phyloP scores from a whole-genome alignment of 192 early-diverging fungal genomes.

The Entophlyctis luteolus region DNA sequence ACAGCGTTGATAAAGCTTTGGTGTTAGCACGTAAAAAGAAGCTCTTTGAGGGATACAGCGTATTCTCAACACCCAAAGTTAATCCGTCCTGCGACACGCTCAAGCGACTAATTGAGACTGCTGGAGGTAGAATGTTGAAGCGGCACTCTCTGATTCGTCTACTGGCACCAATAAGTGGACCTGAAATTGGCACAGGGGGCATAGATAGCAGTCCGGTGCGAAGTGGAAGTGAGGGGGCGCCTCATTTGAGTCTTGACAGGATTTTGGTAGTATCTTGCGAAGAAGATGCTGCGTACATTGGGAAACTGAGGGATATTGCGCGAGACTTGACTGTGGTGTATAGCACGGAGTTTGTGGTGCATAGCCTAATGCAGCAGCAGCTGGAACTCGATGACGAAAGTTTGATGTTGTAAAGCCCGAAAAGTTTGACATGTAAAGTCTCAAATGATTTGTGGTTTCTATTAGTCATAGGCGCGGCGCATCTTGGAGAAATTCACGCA shows the following conservation, averaged over 20 bases:
- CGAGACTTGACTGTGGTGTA: not conserved
- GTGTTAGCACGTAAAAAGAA: not conserved
- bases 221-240: not conserved
- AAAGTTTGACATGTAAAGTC: too few relatives aligned
- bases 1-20: not conserved
- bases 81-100: not conserved
- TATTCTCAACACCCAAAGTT: slow-evolving; percentile 19
- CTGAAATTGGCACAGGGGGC: not conserved
- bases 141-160: not conserved
- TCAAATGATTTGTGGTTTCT: too few relatives aligned
- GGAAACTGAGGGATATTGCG: not conserved
- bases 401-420: too few relatives aligned
- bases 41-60: slow-evolving; percentile 13
- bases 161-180: not conserved
- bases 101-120: slow-evolving; percentile 11
- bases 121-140: slow-evolving; percentile 20
- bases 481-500: too few relatives aligned
- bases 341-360: not conserved
- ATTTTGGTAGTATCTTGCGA: not conserved
- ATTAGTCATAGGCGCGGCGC: too few relatives aligned
- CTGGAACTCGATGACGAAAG: slow-evolving; percentile 2
- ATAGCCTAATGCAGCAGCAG: slow-evolving; percentile 5
- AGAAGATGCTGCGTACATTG: slow-evolving; percentile 4
- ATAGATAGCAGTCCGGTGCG: slow-evolving; percentile 3
- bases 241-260: not conserved